Percentiles rank a stretch among this genome's conserved stretches.
phyloP scores from a whole-genome alignment of 2,329 filamentous ascomycete genomes.

The Penicillium sp. region DNA sequence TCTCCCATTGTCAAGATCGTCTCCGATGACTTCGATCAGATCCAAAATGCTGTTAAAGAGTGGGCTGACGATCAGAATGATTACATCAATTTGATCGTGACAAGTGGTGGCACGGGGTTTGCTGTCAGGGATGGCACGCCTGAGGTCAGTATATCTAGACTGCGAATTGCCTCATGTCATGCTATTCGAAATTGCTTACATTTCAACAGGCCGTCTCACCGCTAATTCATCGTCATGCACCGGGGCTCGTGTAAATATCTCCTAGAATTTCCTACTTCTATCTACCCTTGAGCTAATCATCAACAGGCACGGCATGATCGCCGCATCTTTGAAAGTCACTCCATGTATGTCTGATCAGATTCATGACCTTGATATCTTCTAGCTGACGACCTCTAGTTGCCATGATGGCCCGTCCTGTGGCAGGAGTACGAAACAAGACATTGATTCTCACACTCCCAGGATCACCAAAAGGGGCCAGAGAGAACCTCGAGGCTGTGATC shows the following conservation, averaged over 20 bases:
- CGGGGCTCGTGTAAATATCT: constrained; percentile 67
- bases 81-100: constrained; percentile 70
- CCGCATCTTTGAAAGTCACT: constrained; percentile 77
- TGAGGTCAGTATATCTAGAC: constrained; percentile 57
- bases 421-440: constrained; percentile 76
- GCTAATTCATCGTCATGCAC: constrained; percentile 78
- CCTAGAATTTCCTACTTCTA: neutral
- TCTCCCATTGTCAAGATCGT: constrained; percentile 70
- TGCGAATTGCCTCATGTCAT: too few species aligned
- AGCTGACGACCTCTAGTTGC: constrained; percentile 62
- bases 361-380: constrained; percentile 11
- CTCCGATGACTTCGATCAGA: constrained; percentile 67
- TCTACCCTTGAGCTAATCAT: constrained; percentile 18
- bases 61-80: constrained; percentile 66
- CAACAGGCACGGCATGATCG: constrained; percentile 79
- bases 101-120: constrained; percentile 92
- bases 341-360: constrained; percentile 63
- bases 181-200: neutral
- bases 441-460: constrained; percentile 87
- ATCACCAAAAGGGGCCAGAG: constrained; percentile 89
- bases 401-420: constrained; percentile 91
- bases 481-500: constrained; percentile 84
- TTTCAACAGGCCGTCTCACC: constrained; percentile 66
- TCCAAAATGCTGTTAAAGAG: constrained; percentile 66
- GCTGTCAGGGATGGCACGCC: constrained; percentile 80